phyloP scores from a whole-genome alignment of 306 rosid genomes.

The Lagenaria siceraria region DNA sequence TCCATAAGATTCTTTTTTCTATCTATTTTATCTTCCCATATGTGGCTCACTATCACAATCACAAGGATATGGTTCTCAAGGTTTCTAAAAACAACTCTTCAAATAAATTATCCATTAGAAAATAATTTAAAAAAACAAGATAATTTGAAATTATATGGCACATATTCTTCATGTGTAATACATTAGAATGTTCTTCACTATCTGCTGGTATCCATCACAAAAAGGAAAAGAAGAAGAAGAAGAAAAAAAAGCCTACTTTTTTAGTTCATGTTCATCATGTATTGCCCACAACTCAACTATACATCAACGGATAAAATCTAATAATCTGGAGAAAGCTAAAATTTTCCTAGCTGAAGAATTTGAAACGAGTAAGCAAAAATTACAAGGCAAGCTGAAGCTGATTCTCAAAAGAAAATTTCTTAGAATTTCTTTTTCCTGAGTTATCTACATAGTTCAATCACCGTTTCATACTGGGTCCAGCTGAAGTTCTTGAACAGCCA shows the following conservation, averaged over 20 bases:
- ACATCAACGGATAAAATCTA: not conserved
- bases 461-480: constrained; percentile 30
- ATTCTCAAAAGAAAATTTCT: not conserved
- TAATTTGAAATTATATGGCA: not conserved
- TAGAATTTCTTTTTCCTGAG: not conserved
- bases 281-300: not conserved
- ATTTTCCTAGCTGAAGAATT: constrained; percentile 5
- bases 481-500: constrained; percentile 43
- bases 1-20: not conserved
- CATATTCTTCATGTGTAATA: not conserved
- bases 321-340: not conserved
- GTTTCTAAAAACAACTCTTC: not conserved
- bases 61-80: not conserved
- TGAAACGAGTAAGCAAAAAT: constrained; percentile 14
- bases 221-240: not conserved
- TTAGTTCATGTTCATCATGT: not conserved
- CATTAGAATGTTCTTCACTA: not conserved
- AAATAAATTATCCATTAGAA: not conserved
- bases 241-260: not conserved
- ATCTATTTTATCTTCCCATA: not conserved
- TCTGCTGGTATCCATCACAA: not conserved
- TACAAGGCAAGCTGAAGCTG: not conserved
- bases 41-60: not conserved
- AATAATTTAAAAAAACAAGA: not conserved
- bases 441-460: constrained; percentile 22